Conservation (phyloP, 2,329 filamentous ascomycete genomes). For the Colletotrichum gloeosporioides region DNA sequence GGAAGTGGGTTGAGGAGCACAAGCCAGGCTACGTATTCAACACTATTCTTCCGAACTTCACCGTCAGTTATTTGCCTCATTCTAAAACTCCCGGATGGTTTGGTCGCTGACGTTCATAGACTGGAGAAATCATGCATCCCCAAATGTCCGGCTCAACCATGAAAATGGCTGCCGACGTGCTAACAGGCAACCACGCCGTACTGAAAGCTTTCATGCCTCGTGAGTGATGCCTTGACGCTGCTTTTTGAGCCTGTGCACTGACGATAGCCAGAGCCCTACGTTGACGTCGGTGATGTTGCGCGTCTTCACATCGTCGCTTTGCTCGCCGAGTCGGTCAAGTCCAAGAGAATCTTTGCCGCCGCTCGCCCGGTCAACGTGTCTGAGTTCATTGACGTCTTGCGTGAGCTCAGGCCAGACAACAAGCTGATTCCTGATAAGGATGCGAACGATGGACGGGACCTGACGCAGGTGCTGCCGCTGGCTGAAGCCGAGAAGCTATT, state of each 20-base stretch:
- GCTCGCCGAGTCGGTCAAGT: slow-evolving; percentile 46
- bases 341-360: slow-evolving; percentile 60
- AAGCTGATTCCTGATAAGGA: slow-evolving; percentile 2
- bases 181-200: not conserved
- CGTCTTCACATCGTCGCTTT: slow-evolving; percentile 57
- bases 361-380: slow-evolving; percentile 31
- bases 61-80: slow-evolving; percentile 5
- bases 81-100: not conserved
- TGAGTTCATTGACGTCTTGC: not conserved
- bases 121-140: slow-evolving; percentile 13
- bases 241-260: not conserved
- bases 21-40: slow-evolving; percentile 37
- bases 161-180: not conserved
- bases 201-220: not conserved
- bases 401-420: slow-evolving; percentile 14
- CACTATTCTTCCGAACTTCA: slow-evolving; percentile 32
- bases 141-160: slow-evolving; percentile 18
- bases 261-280: slow-evolving; percentile 34
- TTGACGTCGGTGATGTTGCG: slow-evolving; percentile 54
- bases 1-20: slow-evolving; percentile 40
- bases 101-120: not conserved
- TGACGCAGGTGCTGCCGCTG: slow-evolving; percentile 2
- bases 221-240: not conserved
- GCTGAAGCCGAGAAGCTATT: slow-evolving; percentile 2
- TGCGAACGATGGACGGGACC: not conserved